Conservation (phyloP, 306 rosid genomes). For the Trifolium fragiferum region DNA sequence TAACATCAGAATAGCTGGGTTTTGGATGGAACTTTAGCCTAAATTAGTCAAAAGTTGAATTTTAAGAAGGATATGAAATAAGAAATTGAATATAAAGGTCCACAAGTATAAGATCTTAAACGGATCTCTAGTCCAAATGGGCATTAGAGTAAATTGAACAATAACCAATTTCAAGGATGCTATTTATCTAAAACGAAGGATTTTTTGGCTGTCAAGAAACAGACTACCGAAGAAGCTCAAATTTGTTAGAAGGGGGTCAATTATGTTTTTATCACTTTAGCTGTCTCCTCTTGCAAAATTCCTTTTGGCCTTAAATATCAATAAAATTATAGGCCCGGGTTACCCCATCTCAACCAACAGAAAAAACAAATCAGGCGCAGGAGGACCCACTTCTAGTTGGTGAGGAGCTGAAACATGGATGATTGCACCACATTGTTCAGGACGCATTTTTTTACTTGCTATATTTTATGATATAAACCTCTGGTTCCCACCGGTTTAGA, state of each 20-base stretch:
- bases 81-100: slow-evolving; percentile 4
- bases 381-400: slow-evolving; percentile 8
- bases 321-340: background rate
- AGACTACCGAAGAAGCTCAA: slow-evolving; percentile 10
- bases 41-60: slow-evolving; percentile 14
- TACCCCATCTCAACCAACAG: background rate
- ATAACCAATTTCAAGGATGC: background rate
- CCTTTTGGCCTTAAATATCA: slow-evolving; percentile 3
- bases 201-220: slow-evolving; percentile 12
- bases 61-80: slow-evolving; percentile 2
- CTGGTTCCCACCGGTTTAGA: slow-evolving; percentile 3
- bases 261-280: background rate
- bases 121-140: background rate
- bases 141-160: slow-evolving; percentile 7
- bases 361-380: background rate
- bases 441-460: background rate
- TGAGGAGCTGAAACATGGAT: slow-evolving; percentile 20
- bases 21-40: slow-evolving; percentile 15
- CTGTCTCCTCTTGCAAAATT: background rate
- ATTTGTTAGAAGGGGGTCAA: background rate
- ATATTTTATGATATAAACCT: slow-evolving; percentile 20
- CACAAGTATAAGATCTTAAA: background rate
- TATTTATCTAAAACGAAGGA: background rate
- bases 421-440: slow-evolving; percentile 1
- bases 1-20: background rate